Conservation (phyloP, 306 rosid genomes). For the Astragalus glycyphyllos region DNA sequence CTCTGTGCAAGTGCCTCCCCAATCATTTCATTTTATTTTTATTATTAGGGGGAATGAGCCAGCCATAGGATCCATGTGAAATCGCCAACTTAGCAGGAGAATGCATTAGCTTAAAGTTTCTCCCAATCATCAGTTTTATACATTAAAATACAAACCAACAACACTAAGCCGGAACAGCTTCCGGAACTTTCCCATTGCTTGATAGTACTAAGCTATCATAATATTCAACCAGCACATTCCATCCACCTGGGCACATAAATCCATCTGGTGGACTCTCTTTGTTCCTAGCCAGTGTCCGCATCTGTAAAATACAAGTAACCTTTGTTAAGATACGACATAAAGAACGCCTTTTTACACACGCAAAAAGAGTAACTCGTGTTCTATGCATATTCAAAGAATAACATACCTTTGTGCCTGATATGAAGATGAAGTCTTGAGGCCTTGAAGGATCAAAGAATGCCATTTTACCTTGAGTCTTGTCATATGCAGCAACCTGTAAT, state of each 20-base stretch:
- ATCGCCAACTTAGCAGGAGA: constrained; percentile 52
- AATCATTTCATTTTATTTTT: constrained; percentile 47
- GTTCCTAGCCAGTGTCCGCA: constrained; percentile 89
- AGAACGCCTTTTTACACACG: background rate
- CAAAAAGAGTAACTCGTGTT: constrained; percentile 1
- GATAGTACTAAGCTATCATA: constrained; percentile 79
- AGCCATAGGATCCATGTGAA: constrained; percentile 41
- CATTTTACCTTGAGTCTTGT: constrained; percentile 92
- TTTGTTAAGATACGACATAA: constrained; percentile 27
- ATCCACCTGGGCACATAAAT: constrained; percentile 98
- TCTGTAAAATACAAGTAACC: constrained; percentile 56
- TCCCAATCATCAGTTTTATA: constrained; percentile 51
- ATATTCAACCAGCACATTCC: constrained; percentile 92
- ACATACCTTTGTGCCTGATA: constrained; percentile 96
- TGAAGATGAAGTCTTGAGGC: constrained; percentile 89
- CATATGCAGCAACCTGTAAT: constrained; percentile 96
- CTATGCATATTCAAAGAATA: background rate
- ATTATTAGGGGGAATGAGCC: constrained; percentile 13
- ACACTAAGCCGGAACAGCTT: constrained; percentile 76
- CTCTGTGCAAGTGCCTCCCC: constrained; percentile 56
- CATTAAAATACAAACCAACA: constrained; percentile 43
- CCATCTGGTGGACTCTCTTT: constrained; percentile 98
- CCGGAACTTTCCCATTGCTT: constrained; percentile 63
- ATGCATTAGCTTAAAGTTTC: constrained; percentile 48
- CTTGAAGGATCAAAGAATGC: constrained; percentile 97